Evolutionary conservation across 257 asterid genomes (phyloP), one percentile per base, ranked within the genome.

Genomic region (Scutellaria galericulata): DNA sequence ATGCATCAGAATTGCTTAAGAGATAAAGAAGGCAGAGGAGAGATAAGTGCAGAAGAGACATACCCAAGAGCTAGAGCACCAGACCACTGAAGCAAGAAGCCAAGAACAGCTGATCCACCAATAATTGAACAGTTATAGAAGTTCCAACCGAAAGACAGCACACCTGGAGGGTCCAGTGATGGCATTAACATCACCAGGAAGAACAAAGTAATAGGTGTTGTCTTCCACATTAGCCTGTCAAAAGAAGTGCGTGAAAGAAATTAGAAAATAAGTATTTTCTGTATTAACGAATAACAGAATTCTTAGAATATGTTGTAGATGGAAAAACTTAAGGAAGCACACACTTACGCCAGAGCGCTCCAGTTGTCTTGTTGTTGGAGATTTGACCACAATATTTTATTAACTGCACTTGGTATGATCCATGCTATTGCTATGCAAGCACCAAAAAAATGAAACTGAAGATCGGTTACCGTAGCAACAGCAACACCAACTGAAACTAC

Each of bases 1-100:
- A 35, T 65, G 63, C 58, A 66, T 2, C 24, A 18, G 50, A 57
- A 75, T 68, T 22, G 55, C 14, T 35, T 9, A 15, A n/a, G 61
- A 50, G 53, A 18, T 13, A 64, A 40, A 12, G 52, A n/a, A 58
- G 15, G 66, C 64, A 74, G 50, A 68, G 22, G 1, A 15, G 50
- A 50, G 54, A 55, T 12, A 66, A 61, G 67, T 64, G 37, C 37
- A 31, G 63, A 70, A 71, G 35, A 47, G 40, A 76, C 88, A 22
- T 80, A 91, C 99, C 99, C 98, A 12, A 94, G 97, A 74, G 99
- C 99, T 57, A 94, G 86, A 75, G 99, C 99, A 72, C 99, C 99
- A 6, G 99, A 94, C 97, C 97, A 91, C 72, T 94, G 99, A 77
- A 94, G 99, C 87, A 94, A 83, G 88, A 94, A 94, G 41, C 98